Evolutionary conservation across 331 rosid genomes (phyloP), one percentile per base, ranked within the genome.

Genomic region (Stylosanthes scabra): DNA sequence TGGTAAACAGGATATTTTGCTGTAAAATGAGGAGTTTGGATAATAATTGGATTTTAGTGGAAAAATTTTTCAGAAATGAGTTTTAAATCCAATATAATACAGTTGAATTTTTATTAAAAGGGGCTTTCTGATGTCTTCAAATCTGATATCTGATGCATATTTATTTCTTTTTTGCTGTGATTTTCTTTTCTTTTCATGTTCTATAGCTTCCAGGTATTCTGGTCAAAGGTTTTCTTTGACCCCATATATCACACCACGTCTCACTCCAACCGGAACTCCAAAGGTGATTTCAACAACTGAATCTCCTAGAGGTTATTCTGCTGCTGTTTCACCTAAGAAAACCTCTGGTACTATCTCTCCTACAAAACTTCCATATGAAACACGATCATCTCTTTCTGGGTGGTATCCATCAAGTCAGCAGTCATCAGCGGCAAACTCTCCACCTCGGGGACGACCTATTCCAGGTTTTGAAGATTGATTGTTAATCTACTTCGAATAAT

Each of bases 391-490:
- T 56, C 52, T 86, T 54, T 82, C 99, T 63, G 78, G 97, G 8
- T 95, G 99, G 99, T 88, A 88, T 82, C 78, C 97, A 47, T 91
- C 99, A 65, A 95, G 99, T 86, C 97, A 95, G 87, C 99, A 88
- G 87, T 91, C 99, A 45, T 95, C 99, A 49, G 97, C 99, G 51
- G 97, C 99, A 72, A 92, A 81, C 71, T 92, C 99, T 80, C 99
- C 99, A 71, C 96, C 97, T 70, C 92, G 92, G 39, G 86, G 83
- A 42, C 88, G 89, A 54, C 40, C 87, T 59, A 37, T 79, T 68
- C 74, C 96, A 82, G 99, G 99, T 94, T 72, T 87, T 11, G 46
- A 70, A 55, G 45, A 57, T 65, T 47, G 63, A 40, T 46, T 70
- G 56, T 57, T 69, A 52, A 58, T 54, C 41, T 34, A 62, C 66